Percentiles rank a stretch among this genome's conserved stretches.
These are phyloP conservation scores for Thielaviopsis cerberus DNA, from an alignment of 2,329 filamentous ascomycete genomes.

Conservation along the genomic window DNA sequence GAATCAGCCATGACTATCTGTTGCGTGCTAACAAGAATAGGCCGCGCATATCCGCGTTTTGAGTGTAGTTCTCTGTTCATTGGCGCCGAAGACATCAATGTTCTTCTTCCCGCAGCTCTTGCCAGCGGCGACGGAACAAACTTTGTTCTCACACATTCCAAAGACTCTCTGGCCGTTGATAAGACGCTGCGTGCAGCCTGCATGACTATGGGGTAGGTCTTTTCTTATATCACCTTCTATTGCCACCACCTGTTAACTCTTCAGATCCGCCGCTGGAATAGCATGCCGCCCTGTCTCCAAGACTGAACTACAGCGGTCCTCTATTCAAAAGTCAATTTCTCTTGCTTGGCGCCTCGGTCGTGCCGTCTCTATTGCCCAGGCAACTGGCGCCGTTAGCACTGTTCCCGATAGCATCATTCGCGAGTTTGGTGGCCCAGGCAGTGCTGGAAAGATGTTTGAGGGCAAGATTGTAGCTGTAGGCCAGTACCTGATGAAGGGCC, in stretches of 20 bases:
- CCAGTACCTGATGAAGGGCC: slow-evolving; percentile 8
- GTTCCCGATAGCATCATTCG: slow-evolving; percentile 22
- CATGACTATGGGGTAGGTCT: slow-evolving; percentile 12
- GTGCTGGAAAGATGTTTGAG: slow-evolving; percentile 15
- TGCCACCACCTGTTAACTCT: slow-evolving; percentile 12
- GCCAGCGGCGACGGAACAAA: slow-evolving; percentile 15
- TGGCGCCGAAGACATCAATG: slow-evolving; percentile 17
- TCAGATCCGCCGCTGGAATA: slow-evolving; percentile 21
- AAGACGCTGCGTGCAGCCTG: slow-evolving; percentile 10
- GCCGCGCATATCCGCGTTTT: slow-evolving; percentile 16
- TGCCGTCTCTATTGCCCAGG: slow-evolving; percentile 26
- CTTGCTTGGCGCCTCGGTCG: slow-evolving; percentile 30
- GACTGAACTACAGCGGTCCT: slow-evolving; percentile 18
- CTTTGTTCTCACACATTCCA: slow-evolving; percentile 11
- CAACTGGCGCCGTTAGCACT: slow-evolving; percentile 24
- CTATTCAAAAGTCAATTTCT: slow-evolving; percentile 21
- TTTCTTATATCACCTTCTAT: neutral
- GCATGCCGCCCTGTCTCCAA: slow-evolving; percentile 19
- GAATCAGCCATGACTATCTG: neutral
- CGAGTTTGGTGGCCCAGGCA: slow-evolving; percentile 20
- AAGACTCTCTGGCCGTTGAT: slow-evolving; percentile 13
- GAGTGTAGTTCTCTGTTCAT: slow-evolving; percentile 17
- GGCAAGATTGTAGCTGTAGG: slow-evolving; percentile 15
- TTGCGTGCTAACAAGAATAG: slow-evolving; percentile 3
- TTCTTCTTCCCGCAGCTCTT: slow-evolving; percentile 15